These are phyloP conservation scores for Platismatia glauca DNA, from an alignment of 495 filamentous ascomycete genomes.

Conservation along the genomic window DNA sequence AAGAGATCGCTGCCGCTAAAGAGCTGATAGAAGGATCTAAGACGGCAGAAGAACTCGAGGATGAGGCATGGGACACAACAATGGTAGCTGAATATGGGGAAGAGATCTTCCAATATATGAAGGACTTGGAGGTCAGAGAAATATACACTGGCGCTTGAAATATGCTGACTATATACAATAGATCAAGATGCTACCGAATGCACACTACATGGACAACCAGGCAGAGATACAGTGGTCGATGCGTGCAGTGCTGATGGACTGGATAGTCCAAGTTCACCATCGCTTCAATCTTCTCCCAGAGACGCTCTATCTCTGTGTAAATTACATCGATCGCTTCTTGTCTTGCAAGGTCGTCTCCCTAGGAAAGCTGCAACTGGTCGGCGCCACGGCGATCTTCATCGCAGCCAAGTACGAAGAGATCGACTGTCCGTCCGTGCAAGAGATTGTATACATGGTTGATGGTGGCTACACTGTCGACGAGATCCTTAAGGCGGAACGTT, in stretches of 20 bases:
- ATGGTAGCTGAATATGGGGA: constrained; percentile 97
- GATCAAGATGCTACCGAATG: constrained; percentile 73
- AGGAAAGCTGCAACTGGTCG: constrained; percentile 90
- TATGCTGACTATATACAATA: constrained; percentile 32
- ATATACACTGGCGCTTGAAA: background rate
- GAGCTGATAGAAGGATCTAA: constrained; percentile 52
- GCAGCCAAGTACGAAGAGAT: constrained; percentile 99
- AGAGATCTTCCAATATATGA: constrained; percentile 92
- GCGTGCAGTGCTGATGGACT: constrained; percentile 95
- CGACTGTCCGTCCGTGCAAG: constrained; percentile 84
- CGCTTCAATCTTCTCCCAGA: constrained; percentile 88
- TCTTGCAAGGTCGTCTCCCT: constrained; percentile 91
- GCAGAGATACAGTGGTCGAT: constrained; percentile 98
- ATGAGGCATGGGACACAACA: constrained; percentile 87
- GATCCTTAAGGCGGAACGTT: constrained; percentile 93
- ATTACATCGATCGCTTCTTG: constrained; percentile 95
- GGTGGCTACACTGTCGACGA: constrained; percentile 79
- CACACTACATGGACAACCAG: constrained; percentile 93
- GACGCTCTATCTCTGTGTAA: constrained; percentile 86
- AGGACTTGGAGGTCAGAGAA: constrained; percentile 69
- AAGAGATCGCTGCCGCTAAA: constrained; percentile 63
- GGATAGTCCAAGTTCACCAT: constrained; percentile 91
- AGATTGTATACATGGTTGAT: constrained; percentile 99
- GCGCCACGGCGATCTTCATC: constrained; percentile 90
- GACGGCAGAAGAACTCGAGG: constrained; percentile 60